Evolutionary conservation across 2,329 filamentous ascomycete genomes (phyloP), one percentile per base, ranked within the genome.

Genomic region (Aspergillus arachidicola): DNA sequence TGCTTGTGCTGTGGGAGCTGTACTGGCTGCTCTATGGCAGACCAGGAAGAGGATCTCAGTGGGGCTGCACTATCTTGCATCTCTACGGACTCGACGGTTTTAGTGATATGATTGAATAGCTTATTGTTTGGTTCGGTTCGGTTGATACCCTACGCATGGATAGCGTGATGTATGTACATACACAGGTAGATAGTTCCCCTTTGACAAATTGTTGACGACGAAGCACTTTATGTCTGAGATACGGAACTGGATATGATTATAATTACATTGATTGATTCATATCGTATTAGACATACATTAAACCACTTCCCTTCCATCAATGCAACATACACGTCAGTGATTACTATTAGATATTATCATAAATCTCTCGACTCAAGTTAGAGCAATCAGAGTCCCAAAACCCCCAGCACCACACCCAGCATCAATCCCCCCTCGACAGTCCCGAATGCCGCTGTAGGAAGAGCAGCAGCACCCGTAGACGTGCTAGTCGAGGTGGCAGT

Each of bases 381-480:
- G 11, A 23, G 6, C 32, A 36, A 23, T 54, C 48, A 59, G 23
- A 38, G 48, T 4, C 46, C 58, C 58, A 59, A 54, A 41, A 26
- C 48, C 9, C 58, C 48, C 32, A 63, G 16, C 45, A 69, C 63
- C 45, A 68, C 71, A 58, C 73, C 72, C 28, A 75, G 46, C 2
- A 76, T 66, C 32, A 72, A 68, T 60, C 76, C 66, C 23, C 65
- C 66, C 28, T 71, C 64, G 19, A 69, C 32, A 5, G 57, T 11
- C 7, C 57, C 57, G 7, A 54, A 54, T 30, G 48, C 48, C 4
- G 30, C 38, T 14, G 57, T 32, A 7, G 57, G 38, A 30, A 28
- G 45, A 30, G 64, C 62, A 6, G 68, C 65, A 41, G 63, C 62
- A 32, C 64, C 65, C 19, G 71, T 69, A 6, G 69, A 67, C 7